phyloP scores from a whole-genome alignment of 2,329 filamentous ascomycete genomes.

The Aureobasidium sp. region DNA sequence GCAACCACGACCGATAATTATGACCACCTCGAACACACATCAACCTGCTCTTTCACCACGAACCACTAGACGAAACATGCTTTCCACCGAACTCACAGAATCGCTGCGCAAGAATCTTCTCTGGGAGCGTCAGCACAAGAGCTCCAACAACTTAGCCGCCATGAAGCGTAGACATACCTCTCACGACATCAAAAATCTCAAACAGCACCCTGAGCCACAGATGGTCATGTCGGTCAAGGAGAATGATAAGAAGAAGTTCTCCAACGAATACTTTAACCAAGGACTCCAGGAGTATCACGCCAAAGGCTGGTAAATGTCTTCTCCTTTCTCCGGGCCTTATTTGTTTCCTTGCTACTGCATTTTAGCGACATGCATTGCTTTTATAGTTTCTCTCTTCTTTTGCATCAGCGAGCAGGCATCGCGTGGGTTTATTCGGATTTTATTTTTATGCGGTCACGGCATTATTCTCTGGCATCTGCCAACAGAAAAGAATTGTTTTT shows the following conservation, averaged over 20 bases:
- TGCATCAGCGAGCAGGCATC: slow-evolving; percentile 14
- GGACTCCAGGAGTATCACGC: slow-evolving; percentile 79
- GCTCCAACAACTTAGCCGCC: slow-evolving; percentile 77
- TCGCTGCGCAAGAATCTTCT: slow-evolving; percentile 85
- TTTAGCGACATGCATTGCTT: slow-evolving; percentile 15
- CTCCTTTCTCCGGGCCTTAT: background rate
- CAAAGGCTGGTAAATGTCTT: slow-evolving; percentile 62
- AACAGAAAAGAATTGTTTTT: slow-evolving; percentile 12
- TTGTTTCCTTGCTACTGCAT: slow-evolving; percentile 13
- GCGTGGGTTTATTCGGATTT: background rate
- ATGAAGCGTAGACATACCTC: slow-evolving; percentile 86
- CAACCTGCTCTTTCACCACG: slow-evolving; percentile 69
- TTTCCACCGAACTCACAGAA: slow-evolving; percentile 88
- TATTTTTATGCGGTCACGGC: background rate
- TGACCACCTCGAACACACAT: slow-evolving; percentile 60
- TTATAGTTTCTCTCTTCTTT: background rate
- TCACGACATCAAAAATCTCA: slow-evolving; percentile 81
- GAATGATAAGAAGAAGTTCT: slow-evolving; percentile 49
- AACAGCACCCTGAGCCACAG: slow-evolving; percentile 66
- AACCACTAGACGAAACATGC: slow-evolving; percentile 90
- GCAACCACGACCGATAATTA: slow-evolving; percentile 73
- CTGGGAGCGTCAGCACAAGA: slow-evolving; percentile 94
- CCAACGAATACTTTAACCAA: slow-evolving; percentile 79
- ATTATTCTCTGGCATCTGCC: slow-evolving; percentile 6
- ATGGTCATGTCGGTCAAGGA: slow-evolving; percentile 35